A percentile compares a stretch with the other conserved stretches of the same genome.
These are phyloP conservation scores for Hemisphaericaspora subhashii DNA, from an alignment of 1,139 yeast genomes.

Conservation along the genomic window DNA sequence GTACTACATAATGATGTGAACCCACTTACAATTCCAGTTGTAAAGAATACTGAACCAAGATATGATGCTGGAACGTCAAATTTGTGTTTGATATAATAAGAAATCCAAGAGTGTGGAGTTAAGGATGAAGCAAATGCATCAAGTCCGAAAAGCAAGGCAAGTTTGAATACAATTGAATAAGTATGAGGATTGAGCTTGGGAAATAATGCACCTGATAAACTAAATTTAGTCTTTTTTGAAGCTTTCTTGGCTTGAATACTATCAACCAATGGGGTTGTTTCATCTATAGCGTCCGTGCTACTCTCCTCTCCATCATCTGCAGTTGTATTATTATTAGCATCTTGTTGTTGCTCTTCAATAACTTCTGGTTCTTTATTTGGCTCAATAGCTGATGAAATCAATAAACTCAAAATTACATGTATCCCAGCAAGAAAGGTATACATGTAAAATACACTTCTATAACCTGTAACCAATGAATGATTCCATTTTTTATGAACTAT, in stretches of 20 bases:
- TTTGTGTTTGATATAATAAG: conserved; percentile 38
- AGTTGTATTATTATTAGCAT: neutral
- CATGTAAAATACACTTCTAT: conserved; percentile 28
- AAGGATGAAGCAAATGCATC: conserved; percentile 48
- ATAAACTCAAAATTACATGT: conserved; percentile 19
- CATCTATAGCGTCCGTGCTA: conserved; percentile 7
- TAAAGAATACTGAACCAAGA: conserved; percentile 41
- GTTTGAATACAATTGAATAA: conserved; percentile 28
- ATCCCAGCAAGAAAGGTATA: conserved; percentile 24
- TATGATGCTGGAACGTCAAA: conserved; percentile 33
- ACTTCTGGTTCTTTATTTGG: conserved; percentile 2
- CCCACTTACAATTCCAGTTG: conserved; percentile 40
- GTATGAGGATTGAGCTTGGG: conserved; percentile 22
- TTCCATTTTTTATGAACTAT: conserved; percentile 18
- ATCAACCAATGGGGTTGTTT: conserved; percentile 15
- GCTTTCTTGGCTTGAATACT: neutral
- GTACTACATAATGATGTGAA: conserved; percentile 44
- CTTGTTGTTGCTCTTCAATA: conserved; percentile 2
- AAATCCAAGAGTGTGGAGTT: conserved; percentile 46
- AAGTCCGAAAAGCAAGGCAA: conserved; percentile 38
- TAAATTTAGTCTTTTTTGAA: conserved; percentile 2
- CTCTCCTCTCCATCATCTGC: neutral
- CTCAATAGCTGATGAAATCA: conserved; percentile 23
- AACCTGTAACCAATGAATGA: conserved; percentile 25
- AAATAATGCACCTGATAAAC: conserved; percentile 15